Evolutionary conservation across 2,329 filamentous ascomycete species (phyloP), one percentile per base, ranked within the genome.

Genomic region (Curvularia lunata): DNA sequence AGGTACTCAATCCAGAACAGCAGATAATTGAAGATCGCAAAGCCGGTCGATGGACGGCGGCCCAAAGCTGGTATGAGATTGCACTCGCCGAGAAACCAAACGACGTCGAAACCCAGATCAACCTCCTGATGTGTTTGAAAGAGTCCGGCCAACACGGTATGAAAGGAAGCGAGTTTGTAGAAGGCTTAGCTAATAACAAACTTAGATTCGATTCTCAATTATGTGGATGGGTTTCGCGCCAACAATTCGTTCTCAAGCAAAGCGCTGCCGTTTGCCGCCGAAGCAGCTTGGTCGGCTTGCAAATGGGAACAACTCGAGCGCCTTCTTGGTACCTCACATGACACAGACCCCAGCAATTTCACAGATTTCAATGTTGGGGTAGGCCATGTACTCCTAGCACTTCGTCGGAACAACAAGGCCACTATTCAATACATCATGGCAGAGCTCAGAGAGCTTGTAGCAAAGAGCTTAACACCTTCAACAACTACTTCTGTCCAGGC

Each of bases 11-110:
- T 64, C 89, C 97, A 48, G 91, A 97, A 59, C 94, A 97, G 73
- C 93, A 98, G 73, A 90, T 97, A 30, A 83, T 97, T 54, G 92
- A 96, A 68, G 92, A 99, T 77, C 87, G 91, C 56, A 98, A 97
- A 75, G 91, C 93, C 19, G 95, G 95, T 4, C 85, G 93, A 61
- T 99, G 95, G 93, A 89, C 91, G 16, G 91, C 94, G 50, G 95
- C 93, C 23, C 95, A 98, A 78, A 96, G 91, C 62, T 99, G 96
- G 95, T 98, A 97, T 75, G 93, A 99, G 74, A 88, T 97, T 63
- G 89, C 93, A 62, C 83, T 98, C 32, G 88, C 90, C 2, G 88
- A 95, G 67, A 84, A 89, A 45, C 93, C 94, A 0, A 82, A 88
- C 52, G 89, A 96, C 71, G 74, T 85, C 18, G 90, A 96, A 55